These are phyloP conservation scores for Penicilliopsis zonata DNA, from an alignment of 495 filamentous ascomycete genomes.

Conservation along the genomic window DNA sequence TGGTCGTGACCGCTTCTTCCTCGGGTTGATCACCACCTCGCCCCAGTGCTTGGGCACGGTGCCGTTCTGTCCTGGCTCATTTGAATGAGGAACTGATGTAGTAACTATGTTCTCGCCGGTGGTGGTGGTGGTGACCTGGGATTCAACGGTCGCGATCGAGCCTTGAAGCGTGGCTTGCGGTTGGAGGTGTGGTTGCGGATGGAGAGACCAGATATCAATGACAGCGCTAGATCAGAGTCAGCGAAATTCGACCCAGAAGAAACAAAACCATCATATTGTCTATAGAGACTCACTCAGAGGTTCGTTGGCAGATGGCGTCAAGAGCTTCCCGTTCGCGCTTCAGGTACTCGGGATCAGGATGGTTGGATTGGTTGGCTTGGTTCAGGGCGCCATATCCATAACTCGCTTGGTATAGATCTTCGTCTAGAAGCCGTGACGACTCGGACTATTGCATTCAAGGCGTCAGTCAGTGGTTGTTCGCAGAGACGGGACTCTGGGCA, in stretches of 20 bases:
- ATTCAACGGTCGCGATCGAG: conserved; percentile 17
- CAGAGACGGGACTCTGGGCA: too few species aligned
- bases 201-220: conserved; percentile 38
- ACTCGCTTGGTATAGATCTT: conserved; percentile 37
- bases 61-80: conserved; percentile 10
- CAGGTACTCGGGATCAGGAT: conserved; percentile 36
- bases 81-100: conserved; percentile 3
- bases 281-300: conserved; percentile 39
- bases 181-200: conserved; percentile 37
- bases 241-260: too few species aligned
- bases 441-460: conserved; percentile 34
- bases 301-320: conserved; percentile 39
- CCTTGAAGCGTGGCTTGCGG: conserved; percentile 31
- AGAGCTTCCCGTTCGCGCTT: conserved; percentile 39
- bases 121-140: conserved; percentile 12
- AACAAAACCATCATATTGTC: too few species aligned
- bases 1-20: conserved; percentile 23
- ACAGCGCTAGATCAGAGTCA: too few species aligned
- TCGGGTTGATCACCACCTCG: conserved; percentile 33
- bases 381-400: conserved; percentile 36
- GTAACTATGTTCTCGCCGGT: conserved; percentile 2
- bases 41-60: conserved; percentile 35
- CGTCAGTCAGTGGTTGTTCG: too few species aligned
- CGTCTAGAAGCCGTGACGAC: conserved; percentile 39
- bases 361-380: conserved; percentile 24